A percentile compares a stretch with the other conserved stretches of the same genome.
phyloP scores from a whole-genome alignment of 257 asterid genomes.

The Solanum pinnatisectum region DNA sequence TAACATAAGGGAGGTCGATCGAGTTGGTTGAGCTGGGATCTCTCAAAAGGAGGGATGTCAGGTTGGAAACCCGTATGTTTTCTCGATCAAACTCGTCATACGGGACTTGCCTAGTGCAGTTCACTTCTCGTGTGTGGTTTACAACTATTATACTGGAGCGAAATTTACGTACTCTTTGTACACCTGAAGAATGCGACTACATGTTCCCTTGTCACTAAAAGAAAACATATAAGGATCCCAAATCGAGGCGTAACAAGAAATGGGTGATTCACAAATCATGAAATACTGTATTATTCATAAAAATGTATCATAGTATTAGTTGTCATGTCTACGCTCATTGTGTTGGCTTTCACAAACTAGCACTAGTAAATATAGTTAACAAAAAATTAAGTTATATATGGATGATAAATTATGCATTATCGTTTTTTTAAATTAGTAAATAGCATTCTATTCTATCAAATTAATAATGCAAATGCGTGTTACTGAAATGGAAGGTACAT shows the following conservation, averaged over 20 bases:
- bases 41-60: not conserved
- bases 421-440: not conserved
- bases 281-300: not conserved
- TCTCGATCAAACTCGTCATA: too few relatives aligned
- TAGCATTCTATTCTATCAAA: not conserved
- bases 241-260: not conserved
- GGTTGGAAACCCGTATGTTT: not conserved
- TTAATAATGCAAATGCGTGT: not conserved
- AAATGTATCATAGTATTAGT: not conserved
- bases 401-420: not conserved
- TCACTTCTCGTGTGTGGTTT: not conserved
- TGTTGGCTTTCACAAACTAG: not conserved
- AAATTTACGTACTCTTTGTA: too few relatives aligned
- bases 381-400: not conserved
- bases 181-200: too few relatives aligned
- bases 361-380: not conserved
- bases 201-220: not conserved
- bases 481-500: not conserved
- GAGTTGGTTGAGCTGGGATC: not conserved
- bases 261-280: not conserved
- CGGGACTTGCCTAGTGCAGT: too few relatives aligned
- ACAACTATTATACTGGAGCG: too few relatives aligned
- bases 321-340: not conserved
- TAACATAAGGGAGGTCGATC: not conserved
- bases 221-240: not conserved